Evolutionary conservation across 352 stramenopile species (phyloP), one percentile per base, ranked within the genome.

Genomic region (Pythium phragmiticola): DNA sequence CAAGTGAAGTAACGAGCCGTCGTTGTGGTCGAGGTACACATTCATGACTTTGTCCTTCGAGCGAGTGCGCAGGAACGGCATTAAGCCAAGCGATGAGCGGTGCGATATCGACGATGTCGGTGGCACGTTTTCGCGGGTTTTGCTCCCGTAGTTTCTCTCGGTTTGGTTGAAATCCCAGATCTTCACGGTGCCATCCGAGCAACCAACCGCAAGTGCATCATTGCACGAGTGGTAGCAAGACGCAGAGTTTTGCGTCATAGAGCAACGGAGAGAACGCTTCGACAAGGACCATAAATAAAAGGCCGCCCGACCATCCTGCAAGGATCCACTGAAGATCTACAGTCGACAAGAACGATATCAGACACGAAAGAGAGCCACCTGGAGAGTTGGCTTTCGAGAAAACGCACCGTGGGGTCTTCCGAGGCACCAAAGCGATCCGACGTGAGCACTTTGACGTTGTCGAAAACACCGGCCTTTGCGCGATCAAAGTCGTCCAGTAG

Each of bases 241-340:
- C 0, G 84, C 87, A 33, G 77, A 80, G 3, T 71, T 50, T 57
- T 94, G 87, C 7, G 70, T 76, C 65, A 94, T 90, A 7, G 83
- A 90, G 17, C 73, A 76, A 21, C 77, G 74, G 1, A 95, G 60
- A 4, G 72, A 72, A 36, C 84, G 78, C 51, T 89, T 84, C 33
- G 93, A 77, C 8, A 95, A 65, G 8, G 79, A 90, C 87, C 87
- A 95, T 67, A 94, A 76, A 72, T 92, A 94, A 74, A 95, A 95
- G 33, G 70, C 80, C 28, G 84, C 87, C 50, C 74, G 73, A 28
- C 92, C 87, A 65, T 91, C 67, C 51, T 90, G 74, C 37, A 95
- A 76, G 5, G 68, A 74, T 12, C 87, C 87, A n/a, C 75, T 90
- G 43, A 95, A 75, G 61, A 94, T 62, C 87, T 59, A 56, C 7